phyloP scores from a whole-genome alignment of 2,329 filamentous ascomycete genomes.

The Beauveria pseudobassiana region DNA sequence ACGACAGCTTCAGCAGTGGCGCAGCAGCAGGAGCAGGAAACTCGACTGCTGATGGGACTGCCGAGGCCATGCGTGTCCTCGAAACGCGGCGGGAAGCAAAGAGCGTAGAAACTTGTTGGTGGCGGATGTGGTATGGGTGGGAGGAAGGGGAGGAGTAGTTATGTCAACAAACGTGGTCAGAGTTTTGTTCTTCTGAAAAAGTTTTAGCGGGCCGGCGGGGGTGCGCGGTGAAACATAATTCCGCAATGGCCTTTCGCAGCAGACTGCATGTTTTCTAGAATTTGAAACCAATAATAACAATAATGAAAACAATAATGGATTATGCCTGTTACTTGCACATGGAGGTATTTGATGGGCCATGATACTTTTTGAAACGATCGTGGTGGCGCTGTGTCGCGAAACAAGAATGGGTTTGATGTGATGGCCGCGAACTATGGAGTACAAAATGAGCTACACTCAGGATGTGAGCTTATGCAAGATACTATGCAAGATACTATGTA shows the following conservation, averaged over 20 bases:
- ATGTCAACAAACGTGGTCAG: neutral
- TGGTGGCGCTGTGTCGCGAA: too few species aligned
- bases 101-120: neutral
- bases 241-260: neutral
- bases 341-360: too few species aligned
- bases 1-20: neutral
- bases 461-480: too few species aligned
- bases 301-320: too few species aligned
- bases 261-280: too few species aligned
- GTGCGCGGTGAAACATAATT: conserved; percentile 4
- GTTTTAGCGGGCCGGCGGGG: neutral
- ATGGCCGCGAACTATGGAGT: too few species aligned
- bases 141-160: neutral
- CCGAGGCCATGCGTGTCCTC: neutral
- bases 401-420: too few species aligned
- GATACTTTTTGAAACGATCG: too few species aligned
- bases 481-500: too few species aligned
- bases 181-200: neutral
- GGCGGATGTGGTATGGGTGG: neutral
- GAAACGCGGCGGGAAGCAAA: neutral
- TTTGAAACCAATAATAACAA: too few species aligned
- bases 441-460: too few species aligned
- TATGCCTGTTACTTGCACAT: too few species aligned
- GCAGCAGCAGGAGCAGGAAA: neutral
- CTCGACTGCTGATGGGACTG: neutral